Base-by-base conservation (phyloP, 306 rosid species). In the Corylus avellana region DNA sequence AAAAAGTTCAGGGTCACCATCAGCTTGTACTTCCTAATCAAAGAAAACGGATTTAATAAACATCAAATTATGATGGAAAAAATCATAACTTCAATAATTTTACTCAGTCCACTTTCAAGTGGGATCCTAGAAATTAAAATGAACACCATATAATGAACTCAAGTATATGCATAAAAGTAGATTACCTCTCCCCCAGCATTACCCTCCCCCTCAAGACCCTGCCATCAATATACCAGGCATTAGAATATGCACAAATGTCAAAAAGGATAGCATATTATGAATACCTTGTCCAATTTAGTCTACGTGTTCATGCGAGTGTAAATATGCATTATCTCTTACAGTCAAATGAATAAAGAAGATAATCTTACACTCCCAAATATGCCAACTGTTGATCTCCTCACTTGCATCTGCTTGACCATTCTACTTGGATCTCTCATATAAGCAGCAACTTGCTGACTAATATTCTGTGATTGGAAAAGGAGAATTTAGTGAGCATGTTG, bases 391-490 rank as follows among this genome's bases (percentile, higher is more conserved):
- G 97, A 89, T 85, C 83, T 86, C 84, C 89, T 86, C 70, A 90
- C 84, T 76, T 76, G 97, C 98, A 95, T 95, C 81, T 86, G 97
- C 83, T 83, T 91, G 81, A 92, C 75, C 95, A 92, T 89, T 87
- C 97, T 91, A 84, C 92, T 91, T 53, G 97, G 97, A 81, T 95
- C 97, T 81, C 98, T 92, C 98, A 92, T 95, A 79, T 90, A 92
- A 39, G 85, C 66, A 70, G 98, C 85, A 61, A 95, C 92, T 90
- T 92, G 98, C 79, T 86, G 81, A 50, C 95, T 95, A 62, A 91
- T 89, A 87, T 85, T 91, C 95, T 95, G 85, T 82, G 58, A 86
- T 59, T 27, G 48, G 74, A 77, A 77, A 37, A 68, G 16, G 47
- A 68, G 44, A 74, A 70, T 72, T 18, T 47, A 64, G 20, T 68